Evolutionary conservation across 768 basidiomycete species (phyloP), one percentile per base, ranked within the genome.

Genomic region (Exidia glandulosa): DNA sequence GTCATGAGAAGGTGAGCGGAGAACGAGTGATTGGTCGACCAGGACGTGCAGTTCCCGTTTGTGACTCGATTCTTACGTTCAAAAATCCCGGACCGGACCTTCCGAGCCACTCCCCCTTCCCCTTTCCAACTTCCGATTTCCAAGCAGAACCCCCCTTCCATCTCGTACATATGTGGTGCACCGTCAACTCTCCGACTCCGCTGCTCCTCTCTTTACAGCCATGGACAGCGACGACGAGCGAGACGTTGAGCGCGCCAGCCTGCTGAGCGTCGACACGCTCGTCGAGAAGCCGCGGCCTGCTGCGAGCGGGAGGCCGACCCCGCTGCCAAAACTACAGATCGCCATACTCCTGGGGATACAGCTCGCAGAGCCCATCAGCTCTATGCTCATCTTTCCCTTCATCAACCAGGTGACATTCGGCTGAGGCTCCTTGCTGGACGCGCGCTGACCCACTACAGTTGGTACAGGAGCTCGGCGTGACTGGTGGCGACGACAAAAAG

Each of bases 311-410:
- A n/a, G n/a, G n/a, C n/a, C n/a, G n/a, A 81, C 85, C 2, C 85
- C 85, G 25, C 66, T 90, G 25, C 88, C 88, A 16, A 82, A 78
- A 81, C 76, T 77, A 61, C 88, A 90, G 74, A 77, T 89, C 62
- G 75, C 75, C 52, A 81, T 91, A 62, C 75, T 90, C 3, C 68
- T 91, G 58, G 76, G 88, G 64, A 77, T 90, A 25, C 87, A 89
- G 69, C 81, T 90, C 41, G 77, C 86, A 32, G 89, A 91, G 67
- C 88, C 88, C 1, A 73, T 91, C 64, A 87, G 87, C 1, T 80
- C 80, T 4, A 80, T 88, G 62, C 84, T 90, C 59, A 88, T 90
- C 61, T 82, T 81, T 54, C 89, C 88, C 0, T 90, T 88, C 66
- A 79, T 83, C 23, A 86, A 86, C 2, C 85, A 61, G 48, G 78